phyloP scores from a whole-genome alignment of 129 eudicot species.

The Escallonia rubra region DNA sequence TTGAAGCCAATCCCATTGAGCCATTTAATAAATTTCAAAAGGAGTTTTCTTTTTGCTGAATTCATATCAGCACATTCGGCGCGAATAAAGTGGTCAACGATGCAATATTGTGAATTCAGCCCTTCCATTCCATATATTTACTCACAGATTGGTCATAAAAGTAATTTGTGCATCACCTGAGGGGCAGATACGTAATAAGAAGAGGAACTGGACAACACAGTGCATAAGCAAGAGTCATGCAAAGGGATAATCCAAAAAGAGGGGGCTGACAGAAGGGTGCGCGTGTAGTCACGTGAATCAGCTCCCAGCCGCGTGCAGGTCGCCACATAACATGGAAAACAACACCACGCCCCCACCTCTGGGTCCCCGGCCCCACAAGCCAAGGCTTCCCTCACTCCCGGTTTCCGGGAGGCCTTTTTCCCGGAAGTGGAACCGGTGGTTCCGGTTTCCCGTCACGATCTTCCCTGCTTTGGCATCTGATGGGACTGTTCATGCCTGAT shows the following conservation, averaged over 20 bases:
- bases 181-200: background rate
- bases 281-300: background rate
- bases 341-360: background rate
- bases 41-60: too few species aligned
- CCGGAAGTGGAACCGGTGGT: too few species aligned
- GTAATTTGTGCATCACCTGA: background rate
- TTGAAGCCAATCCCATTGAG: too few species aligned
- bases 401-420: slow-evolving; percentile 17
- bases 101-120: background rate
- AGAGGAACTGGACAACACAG: background rate
- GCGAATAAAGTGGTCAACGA: too few species aligned
- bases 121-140: background rate
- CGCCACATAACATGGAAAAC: background rate
- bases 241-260: background rate
- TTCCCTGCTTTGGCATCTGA: too few species aligned
- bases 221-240: background rate
- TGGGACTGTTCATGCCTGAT: too few species aligned
- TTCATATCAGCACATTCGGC: too few species aligned
- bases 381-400: slow-evolving; percentile 1
- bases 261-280: background rate
- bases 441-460: too few species aligned
- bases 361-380: background rate
- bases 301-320: background rate
- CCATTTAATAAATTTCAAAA: too few species aligned
- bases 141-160: background rate